A percentile compares a stretch with the other conserved stretches of the same genome.
Conservation (phyloP, 1,139 yeast genomes). For the Taphrina betulina region DNA sequence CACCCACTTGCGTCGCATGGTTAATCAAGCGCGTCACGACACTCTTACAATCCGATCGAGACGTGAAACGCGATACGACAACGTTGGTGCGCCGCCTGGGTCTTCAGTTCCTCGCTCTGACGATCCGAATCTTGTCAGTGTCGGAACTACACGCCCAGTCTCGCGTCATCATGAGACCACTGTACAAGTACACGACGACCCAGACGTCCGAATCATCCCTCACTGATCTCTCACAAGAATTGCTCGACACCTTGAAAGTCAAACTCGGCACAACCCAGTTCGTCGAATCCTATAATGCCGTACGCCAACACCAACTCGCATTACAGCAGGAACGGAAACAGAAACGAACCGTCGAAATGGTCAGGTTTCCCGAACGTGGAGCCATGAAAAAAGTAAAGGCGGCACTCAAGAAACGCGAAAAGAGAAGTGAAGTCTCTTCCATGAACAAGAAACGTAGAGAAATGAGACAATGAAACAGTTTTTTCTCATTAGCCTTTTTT, state of each 20-base stretch:
- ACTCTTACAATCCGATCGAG: slow-evolving; percentile 31
- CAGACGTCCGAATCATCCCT: slow-evolving; percentile 51
- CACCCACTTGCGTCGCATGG: slow-evolving; percentile 28
- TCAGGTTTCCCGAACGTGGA: slow-evolving; percentile 75
- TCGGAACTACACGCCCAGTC: slow-evolving; percentile 49
- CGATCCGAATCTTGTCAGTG: slow-evolving; percentile 53
- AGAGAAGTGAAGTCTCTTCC: slow-evolving; percentile 16
- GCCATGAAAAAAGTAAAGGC: slow-evolving; percentile 60
- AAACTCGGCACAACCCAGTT: slow-evolving; percentile 74
- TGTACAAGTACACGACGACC: slow-evolving; percentile 35
- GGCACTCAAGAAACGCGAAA: slow-evolving; percentile 25
- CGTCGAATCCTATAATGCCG: slow-evolving; percentile 62
- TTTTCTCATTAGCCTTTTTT: too few relatives aligned
- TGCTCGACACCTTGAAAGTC: slow-evolving; percentile 64
- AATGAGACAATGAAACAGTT: background rate
- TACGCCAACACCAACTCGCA: slow-evolving; percentile 57
- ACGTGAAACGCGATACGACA: slow-evolving; percentile 30
- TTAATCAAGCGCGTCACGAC: slow-evolving; percentile 34
- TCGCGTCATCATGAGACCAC: slow-evolving; percentile 46
- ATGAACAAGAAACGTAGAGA: slow-evolving; percentile 8
- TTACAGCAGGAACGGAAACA: slow-evolving; percentile 75
- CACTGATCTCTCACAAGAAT: slow-evolving; percentile 61
- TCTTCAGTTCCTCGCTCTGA: slow-evolving; percentile 56
- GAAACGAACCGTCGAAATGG: slow-evolving; percentile 71
- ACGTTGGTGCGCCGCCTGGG: slow-evolving; percentile 22